Evolutionary conservation across 75 land plant species (phyloP).

Genomic region (Cryptomeria japonica): DNA sequence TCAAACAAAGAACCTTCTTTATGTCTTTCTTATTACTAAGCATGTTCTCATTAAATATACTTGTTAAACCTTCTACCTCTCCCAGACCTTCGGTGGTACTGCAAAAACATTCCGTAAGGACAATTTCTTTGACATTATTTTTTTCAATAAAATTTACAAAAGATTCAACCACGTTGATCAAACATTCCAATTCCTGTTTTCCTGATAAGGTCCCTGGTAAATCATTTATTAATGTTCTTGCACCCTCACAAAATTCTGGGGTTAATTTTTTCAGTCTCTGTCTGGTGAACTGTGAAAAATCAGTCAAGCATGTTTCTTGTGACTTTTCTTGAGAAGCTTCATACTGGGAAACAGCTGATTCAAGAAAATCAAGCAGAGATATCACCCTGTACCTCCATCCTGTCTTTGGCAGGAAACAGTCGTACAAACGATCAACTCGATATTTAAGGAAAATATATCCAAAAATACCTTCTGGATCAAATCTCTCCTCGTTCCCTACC

Average conservation of each 20-base stretch:
- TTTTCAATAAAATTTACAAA: slow-evolving; percentile 1
- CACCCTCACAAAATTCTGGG: neutral
- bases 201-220: neutral
- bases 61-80: neutral
- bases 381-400: slow-evolving; percentile 42
- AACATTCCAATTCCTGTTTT: neutral
- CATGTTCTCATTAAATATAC: neutral
- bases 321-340: slow-evolving; percentile 16
- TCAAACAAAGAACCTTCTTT: neutral
- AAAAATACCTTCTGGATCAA: slow-evolving; percentile 38
- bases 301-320: neutral
- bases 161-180: neutral
- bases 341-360: slow-evolving; percentile 27
- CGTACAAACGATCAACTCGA: slow-evolving; percentile 41
- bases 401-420: slow-evolving; percentile 31
- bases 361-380: slow-evolving; percentile 42
- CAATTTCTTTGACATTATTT: neutral
- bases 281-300: neutral
- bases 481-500: slow-evolving; percentile 65
- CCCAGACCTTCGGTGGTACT: neutral
- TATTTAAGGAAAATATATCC: slow-evolving; percentile 53
- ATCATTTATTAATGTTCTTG: slow-evolving; percentile 1
- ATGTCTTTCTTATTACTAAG: neutral
- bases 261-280: neutral
- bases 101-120: slow-evolving; percentile 8